A percentile compares a stretch with the other conserved stretches of the same genome.
These are phyloP conservation scores for Penicillium sp. DNA, from an alignment of 2,329 filamentous ascomycete genomes.

Conservation along the genomic window DNA sequence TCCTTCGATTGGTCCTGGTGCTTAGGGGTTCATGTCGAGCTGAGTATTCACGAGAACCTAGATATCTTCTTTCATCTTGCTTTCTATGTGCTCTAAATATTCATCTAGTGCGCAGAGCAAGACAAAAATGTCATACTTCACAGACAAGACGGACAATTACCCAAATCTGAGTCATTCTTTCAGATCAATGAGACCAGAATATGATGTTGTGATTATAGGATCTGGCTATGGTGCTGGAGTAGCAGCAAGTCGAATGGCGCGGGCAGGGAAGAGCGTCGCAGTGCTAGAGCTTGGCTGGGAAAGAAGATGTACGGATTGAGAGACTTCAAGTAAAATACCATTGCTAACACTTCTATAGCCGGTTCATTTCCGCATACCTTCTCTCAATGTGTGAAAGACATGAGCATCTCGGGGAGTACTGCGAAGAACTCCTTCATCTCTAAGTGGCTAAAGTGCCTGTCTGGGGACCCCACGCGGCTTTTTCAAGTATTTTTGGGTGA, in stretches of 20 bases:
- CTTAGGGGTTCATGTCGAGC: not conserved
- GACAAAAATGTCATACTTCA: not conserved
- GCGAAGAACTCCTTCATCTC: not conserved
- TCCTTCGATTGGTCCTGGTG: not conserved
- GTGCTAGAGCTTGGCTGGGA: conserved; percentile 58
- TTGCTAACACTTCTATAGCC: conserved; percentile 1
- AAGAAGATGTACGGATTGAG: conserved; percentile 43
- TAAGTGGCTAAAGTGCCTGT: conserved; percentile 4
- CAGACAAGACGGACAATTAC: conserved; percentile 3
- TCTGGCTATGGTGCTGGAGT: conserved; percentile 62
- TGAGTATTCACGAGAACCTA: not conserved
- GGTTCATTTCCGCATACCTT: conserved; percentile 12
- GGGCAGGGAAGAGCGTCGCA: conserved; percentile 53
- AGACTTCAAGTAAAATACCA: not conserved
- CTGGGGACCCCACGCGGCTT: conserved; percentile 51
- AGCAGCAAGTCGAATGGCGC: conserved; percentile 56
- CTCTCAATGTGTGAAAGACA: conserved; percentile 5
- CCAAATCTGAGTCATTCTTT: conserved; percentile 6
- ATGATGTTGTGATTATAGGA: conserved; percentile 60
- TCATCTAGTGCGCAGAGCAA: not conserved
- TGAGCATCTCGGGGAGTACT: conserved; percentile 9
- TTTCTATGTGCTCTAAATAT: not conserved
- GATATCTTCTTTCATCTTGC: not conserved
- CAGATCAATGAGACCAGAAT: conserved; percentile 26
- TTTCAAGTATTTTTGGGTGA: conserved; percentile 57